Evolutionary conservation across 1,284 basidiomycete genomes (phyloP).

Genomic region (Veloboletus limbatus): DNA sequence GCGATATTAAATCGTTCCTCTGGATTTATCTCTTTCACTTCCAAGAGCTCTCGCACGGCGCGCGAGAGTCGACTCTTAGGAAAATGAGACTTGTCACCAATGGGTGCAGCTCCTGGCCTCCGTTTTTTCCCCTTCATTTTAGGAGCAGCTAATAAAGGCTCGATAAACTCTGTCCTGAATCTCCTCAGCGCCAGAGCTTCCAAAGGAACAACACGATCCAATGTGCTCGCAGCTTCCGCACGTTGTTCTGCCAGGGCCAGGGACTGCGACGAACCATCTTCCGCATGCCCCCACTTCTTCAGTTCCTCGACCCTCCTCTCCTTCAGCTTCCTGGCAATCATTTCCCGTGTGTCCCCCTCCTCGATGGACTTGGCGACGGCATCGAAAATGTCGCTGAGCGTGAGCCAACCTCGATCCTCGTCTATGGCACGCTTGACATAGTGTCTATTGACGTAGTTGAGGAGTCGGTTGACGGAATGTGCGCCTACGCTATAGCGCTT

Average conservation of each 20-base stretch:
- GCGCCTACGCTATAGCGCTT: slow-evolving; percentile 65
- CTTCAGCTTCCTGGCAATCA: slow-evolving; percentile 52
- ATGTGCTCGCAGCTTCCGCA: slow-evolving; percentile 68
- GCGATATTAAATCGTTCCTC: slow-evolving; percentile 48
- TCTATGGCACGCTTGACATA: slow-evolving; percentile 73
- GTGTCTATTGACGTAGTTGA: slow-evolving; percentile 77
- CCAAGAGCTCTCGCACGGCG: slow-evolving; percentile 60
- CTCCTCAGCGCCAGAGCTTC: slow-evolving; percentile 61
- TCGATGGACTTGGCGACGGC: slow-evolving; percentile 55
- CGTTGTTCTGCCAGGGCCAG: slow-evolving; percentile 58
- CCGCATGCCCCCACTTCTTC: slow-evolving; percentile 64
- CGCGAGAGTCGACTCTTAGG: slow-evolving; percentile 67
- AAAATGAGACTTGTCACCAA: slow-evolving; percentile 36
- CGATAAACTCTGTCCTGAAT: slow-evolving; percentile 68
- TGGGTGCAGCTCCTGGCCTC: slow-evolving; percentile 28
- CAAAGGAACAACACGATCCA: slow-evolving; percentile 63
- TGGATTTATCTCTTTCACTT: slow-evolving; percentile 46
- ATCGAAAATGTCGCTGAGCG: slow-evolving; percentile 61
- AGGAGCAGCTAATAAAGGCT: slow-evolving; percentile 63
- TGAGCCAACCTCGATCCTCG: slow-evolving; percentile 74
- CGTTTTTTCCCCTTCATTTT: slow-evolving; percentile 57
- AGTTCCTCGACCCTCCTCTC: slow-evolving; percentile 61
- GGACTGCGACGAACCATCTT: slow-evolving; percentile 47
- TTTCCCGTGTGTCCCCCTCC: slow-evolving; percentile 53
- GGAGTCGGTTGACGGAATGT: slow-evolving; percentile 61